phyloP scores from a whole-genome alignment of 345 rosid species.

The Arabis alpina region DNA sequence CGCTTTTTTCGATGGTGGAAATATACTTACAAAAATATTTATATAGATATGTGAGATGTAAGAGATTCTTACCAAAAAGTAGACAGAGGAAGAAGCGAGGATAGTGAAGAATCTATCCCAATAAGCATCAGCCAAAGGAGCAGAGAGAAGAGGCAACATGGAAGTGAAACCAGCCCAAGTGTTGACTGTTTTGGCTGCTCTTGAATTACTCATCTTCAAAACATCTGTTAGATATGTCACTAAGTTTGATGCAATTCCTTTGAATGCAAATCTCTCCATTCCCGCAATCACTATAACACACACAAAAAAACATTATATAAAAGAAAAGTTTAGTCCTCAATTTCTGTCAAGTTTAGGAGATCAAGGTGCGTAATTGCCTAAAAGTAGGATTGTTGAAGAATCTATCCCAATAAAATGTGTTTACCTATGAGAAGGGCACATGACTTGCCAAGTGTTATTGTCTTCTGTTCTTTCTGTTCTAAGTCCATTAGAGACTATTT shows the following conservation, averaged over 20 bases:
- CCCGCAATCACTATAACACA: conserved; percentile 65
- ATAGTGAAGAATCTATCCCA: conserved; percentile 81
- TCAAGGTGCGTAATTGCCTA: neutral
- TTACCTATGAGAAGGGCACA: conserved; percentile 74
- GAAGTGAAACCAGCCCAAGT: conserved; percentile 90
- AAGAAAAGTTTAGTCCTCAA: neutral
- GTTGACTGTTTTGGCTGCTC: conserved; percentile 78
- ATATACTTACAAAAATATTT: neutral
- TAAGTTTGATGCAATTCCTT: conserved; percentile 88
- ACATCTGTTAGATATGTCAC: conserved; percentile 79
- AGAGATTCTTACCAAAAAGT: conserved; percentile 54
- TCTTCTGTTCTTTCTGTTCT: conserved; percentile 27
- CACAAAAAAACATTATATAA: neutral
- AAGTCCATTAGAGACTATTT: conserved; percentile 41
- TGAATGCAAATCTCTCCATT: conserved; percentile 94
- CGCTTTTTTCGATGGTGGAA: neutral
- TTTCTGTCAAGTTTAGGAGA: conserved; percentile 7
- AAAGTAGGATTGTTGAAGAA: too few relatives aligned
- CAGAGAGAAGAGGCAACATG: conserved; percentile 79
- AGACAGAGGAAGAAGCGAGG: conserved; percentile 62
- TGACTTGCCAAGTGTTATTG: conserved; percentile 60
- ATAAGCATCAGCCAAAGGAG: conserved; percentile 79
- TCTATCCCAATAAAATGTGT: too few relatives aligned
- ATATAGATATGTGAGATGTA: too few relatives aligned
- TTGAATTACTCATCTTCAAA: conserved; percentile 71